A percentile compares a stretch with the other conserved stretches of the same genome.
Evolutionary conservation across 2,329 filamentous ascomycete genomes (phyloP).

Genomic region (Xylariomycetidae sp.): DNA sequence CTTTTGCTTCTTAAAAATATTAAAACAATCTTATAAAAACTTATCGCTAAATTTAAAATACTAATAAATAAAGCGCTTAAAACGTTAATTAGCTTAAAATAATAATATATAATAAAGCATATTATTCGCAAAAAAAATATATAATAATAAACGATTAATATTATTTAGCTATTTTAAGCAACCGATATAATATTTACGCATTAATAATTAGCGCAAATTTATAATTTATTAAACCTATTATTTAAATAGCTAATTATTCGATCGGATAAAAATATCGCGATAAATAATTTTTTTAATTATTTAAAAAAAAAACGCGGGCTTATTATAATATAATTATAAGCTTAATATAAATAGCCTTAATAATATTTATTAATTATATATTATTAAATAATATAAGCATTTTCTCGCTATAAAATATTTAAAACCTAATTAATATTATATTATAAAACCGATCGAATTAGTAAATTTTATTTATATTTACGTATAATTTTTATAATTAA

Average conservation of each 20-base stretch:
- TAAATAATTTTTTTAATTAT: too few species aligned
- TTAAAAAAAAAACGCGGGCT: too few species aligned
- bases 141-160: too few species aligned
- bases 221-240: neutral
- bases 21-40: too few species aligned
- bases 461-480: neutral
- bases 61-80: too few species aligned
- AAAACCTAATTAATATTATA: neutral
- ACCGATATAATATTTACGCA: neutral
- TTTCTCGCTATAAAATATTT: neutral
- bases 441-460: too few species aligned
- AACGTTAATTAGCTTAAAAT: too few species aligned
- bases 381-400: neutral
- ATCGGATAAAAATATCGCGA: too few species aligned
- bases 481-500: neutral
- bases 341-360: neutral
- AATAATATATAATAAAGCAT: neutral
- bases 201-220: constrained; percentile 1
- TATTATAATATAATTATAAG: constrained; percentile 1
- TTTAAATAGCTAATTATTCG: neutral
- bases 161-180: too few species aligned
- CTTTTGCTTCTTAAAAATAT: constrained; percentile 1
- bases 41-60: too few species aligned
- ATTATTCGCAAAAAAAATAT: constrained; percentile 1
- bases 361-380: neutral